phyloP scores from a whole-genome alignment of 331 rosid genomes.

The Malus hybrid region DNA sequence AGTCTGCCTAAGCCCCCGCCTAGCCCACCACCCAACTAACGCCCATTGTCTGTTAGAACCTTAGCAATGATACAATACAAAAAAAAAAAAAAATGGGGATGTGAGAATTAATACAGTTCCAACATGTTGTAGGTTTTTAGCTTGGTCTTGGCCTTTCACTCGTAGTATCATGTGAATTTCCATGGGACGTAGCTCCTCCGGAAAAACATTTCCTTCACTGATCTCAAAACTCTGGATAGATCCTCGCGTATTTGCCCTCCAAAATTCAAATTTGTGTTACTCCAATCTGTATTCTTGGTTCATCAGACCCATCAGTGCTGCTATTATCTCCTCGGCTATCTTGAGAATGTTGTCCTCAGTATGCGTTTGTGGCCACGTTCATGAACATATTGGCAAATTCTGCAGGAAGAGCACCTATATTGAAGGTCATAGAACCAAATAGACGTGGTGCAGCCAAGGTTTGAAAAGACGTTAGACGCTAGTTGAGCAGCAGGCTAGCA shows the following conservation, averaged over 20 bases:
- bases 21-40: too few relatives aligned
- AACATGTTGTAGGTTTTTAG: conserved; percentile 17
- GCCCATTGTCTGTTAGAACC: too few relatives aligned
- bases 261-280: conserved; percentile 42
- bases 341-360: too few relatives aligned
- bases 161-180: conserved; percentile 37
- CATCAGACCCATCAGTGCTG: conserved; percentile 22
- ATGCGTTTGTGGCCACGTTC: too few relatives aligned
- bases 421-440: too few relatives aligned
- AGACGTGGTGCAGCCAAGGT: too few relatives aligned
- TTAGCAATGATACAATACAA: too few relatives aligned
- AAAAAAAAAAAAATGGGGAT: not conserved
- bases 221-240: conserved; percentile 46
- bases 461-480: too few relatives aligned
- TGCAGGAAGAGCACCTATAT: too few relatives aligned
- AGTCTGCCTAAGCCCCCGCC: too few relatives aligned
- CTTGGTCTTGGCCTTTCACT: conserved; percentile 51
- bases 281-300: conserved; percentile 36
- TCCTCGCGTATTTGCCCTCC: conserved; percentile 63
- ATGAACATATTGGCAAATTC: too few relatives aligned
- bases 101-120: conserved; percentile 9
- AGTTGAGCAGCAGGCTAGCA: too few relatives aligned
- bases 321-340: conserved; percentile 23
- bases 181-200: conserved; percentile 30
- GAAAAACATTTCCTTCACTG: conserved; percentile 63